Evolutionary conservation across 2,329 filamentous ascomycete species (phyloP), one percentile per base, ranked within the genome.

Genomic region (Cladosporium phlei): DNA sequence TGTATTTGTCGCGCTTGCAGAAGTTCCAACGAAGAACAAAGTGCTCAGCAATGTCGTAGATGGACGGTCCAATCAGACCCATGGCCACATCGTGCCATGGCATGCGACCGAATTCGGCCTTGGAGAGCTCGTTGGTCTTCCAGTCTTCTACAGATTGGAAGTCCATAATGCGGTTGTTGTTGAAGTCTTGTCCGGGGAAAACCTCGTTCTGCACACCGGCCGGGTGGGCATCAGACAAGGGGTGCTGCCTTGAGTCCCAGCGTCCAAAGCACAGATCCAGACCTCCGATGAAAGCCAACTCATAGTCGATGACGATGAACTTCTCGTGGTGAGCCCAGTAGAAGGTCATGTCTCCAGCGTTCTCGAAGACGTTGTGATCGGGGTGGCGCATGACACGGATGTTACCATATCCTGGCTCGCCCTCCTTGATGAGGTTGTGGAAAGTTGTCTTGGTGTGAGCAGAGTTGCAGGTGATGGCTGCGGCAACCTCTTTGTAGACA

Each of bases 251-350:
- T 46, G 79, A 78, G 60, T 98, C 93, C 90, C 90, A 97, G 44
- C 93, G 81, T 7, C 93, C 93, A 63, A 96, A 98, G 66, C 93
- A 98, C 24, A 97, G 73, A 68, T 98, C 93, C 5, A 98, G 74
- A 0, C 93, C 93, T 43, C 93, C 93, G 49, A 97, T 91, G 61
- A 97, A 97, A 11, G 89, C 93, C 57, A 91, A 69, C 12, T 83
- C 78, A 61, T 95, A 95, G 68, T 97, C 93, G 44, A 97, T 86
- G 14, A 98, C 86, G 46, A 97, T 86, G 62, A 96, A 94, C 64
- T 98, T 98, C 60, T 98, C 93, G 64, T 98, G 93, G 63, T 98
- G 93, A 0, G 93, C 93, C 81, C 91, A 97, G 70, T 95, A 96
- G 61, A 96, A 88, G 0, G 89, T 96, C 87, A 95, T 94, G 58